These are phyloP conservation scores for Amborella trichopoda DNA, from an alignment of 164 flowering plant species.

Conservation along the genomic window DNA sequence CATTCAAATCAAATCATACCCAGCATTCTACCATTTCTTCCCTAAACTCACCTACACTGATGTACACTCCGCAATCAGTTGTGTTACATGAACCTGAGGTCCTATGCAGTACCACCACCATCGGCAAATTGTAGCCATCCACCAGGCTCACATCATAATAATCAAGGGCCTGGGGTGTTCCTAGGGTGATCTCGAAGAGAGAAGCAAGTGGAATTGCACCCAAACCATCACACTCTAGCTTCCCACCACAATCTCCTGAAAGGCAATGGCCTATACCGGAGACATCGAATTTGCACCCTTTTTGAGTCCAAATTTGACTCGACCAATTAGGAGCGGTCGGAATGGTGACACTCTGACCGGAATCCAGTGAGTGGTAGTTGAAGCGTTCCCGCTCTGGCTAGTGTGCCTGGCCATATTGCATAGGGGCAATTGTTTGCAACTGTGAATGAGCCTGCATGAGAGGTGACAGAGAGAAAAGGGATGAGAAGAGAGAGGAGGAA, in stretches of 20 bases:
- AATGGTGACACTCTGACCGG: slow-evolving; percentile 27
- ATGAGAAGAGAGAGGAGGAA: not conserved
- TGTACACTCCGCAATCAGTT: slow-evolving; percentile 14
- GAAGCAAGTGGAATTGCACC: not conserved
- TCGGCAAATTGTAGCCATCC: slow-evolving; percentile 1
- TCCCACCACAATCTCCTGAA: slow-evolving; percentile 2
- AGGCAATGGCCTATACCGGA: not conserved
- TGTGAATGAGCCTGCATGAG: slow-evolving; percentile 21
- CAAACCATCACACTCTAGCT: not conserved
- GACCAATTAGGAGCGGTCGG: slow-evolving; percentile 53
- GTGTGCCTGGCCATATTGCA: slow-evolving; percentile 81
- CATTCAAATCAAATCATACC: too few relatives aligned
- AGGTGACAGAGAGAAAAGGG: not conserved
- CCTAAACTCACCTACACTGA: slow-evolving; percentile 12
- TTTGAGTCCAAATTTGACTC: not conserved
- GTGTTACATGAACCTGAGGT: not conserved
- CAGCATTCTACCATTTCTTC: too few relatives aligned
- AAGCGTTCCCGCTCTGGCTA: slow-evolving; percentile 53
- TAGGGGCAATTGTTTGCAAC: slow-evolving; percentile 56
- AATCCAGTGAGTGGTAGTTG: slow-evolving; percentile 53
- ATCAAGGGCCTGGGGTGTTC: not conserved
- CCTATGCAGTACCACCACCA: not conserved
- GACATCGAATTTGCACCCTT: not conserved
- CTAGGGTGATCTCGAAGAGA: not conserved
- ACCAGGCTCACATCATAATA: not conserved